Percentiles rank a stretch among this genome's conserved stretches.
Evolutionary conservation across 768 basidiomycete genomes (phyloP).

Genomic region (Psilocybe cubensis): DNA sequence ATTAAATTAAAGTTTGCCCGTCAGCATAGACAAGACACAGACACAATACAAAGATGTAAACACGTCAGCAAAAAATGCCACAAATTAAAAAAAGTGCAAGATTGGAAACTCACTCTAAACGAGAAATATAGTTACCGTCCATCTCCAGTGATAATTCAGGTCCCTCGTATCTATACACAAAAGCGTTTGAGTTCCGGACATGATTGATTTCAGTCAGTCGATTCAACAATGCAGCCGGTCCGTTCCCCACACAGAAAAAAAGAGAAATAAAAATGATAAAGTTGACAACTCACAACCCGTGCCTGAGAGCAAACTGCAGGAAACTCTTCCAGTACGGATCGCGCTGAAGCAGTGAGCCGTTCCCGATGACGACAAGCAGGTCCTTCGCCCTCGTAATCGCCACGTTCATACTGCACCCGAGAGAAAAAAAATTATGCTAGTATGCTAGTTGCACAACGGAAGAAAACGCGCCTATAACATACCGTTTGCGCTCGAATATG

Average conservation of each 20-base stretch:
- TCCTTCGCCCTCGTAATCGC: conserved; percentile 59
- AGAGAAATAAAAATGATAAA: no score
- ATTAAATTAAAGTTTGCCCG: no score
- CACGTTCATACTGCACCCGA: conserved; percentile 49
- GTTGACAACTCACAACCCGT: conserved; percentile 50
- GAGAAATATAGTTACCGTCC: conserved; percentile 52
- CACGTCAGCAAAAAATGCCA: conserved; percentile 7
- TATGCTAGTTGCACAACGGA: background rate
- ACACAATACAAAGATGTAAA: background rate
- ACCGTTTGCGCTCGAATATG: conserved; percentile 51
- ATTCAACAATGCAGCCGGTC: no score
- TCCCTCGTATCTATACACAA: conserved; percentile 46
- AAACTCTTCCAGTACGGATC: conserved; percentile 58
- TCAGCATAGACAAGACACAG: conserved; percentile 1
- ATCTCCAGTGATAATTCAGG: conserved; percentile 45
- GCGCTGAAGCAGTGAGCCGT: conserved; percentile 40
- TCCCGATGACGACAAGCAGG: conserved; percentile 53
- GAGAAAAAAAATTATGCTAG: background rate
- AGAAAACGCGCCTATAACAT: conserved; percentile 5
- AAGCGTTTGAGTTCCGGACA: no score
- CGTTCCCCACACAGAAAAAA: no score
- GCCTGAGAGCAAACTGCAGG: conserved; percentile 48
- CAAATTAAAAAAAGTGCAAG: background rate
- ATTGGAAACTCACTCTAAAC: conserved; percentile 43
- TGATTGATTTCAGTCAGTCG: no score